Conservation (phyloP, 2,329 filamentous ascomycete genomes). For the Fusarium keratoplasticum region DNA sequence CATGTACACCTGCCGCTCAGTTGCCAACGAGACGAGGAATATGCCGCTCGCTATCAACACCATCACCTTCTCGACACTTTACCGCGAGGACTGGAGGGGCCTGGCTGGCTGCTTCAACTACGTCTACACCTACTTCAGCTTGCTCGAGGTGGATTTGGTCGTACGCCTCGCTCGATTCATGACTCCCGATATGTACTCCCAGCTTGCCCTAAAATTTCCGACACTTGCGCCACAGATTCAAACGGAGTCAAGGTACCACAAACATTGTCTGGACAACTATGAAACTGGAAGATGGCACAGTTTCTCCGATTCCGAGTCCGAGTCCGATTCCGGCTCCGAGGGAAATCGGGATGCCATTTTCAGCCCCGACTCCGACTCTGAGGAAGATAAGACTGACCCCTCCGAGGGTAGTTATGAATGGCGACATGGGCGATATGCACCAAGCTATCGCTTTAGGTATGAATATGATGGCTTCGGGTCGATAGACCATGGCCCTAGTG, state of each 20-base stretch:
- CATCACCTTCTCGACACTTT: slow-evolving; percentile 20
- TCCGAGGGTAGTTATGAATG: neutral
- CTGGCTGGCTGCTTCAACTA: slow-evolving; percentile 12
- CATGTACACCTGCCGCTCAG: slow-evolving; percentile 22
- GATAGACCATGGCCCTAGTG: neutral
- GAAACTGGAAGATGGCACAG: neutral
- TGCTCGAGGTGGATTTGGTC: neutral
- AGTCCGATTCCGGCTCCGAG: neutral
- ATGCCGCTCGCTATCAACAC: slow-evolving; percentile 16
- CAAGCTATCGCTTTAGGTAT: neutral
- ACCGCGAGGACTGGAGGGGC: neutral
- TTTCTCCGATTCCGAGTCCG: neutral
- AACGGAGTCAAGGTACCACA: neutral
- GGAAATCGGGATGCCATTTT: too few relatives aligned
- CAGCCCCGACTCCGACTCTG: neutral
- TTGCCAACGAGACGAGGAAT: slow-evolving; percentile 5
- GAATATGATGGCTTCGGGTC: neutral
- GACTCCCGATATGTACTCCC: slow-evolving; percentile 4
- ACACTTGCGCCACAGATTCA: neutral
- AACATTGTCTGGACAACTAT: neutral
- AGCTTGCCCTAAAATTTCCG: neutral
- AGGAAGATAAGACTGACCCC: neutral
- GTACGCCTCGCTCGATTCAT: slow-evolving; percentile 2
- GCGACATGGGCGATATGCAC: neutral
- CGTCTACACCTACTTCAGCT: neutral